These are phyloP conservation scores for Oryza rufipogon DNA, from an alignment of 176 grass and related monocot species.

Conservation along the genomic window DNA sequence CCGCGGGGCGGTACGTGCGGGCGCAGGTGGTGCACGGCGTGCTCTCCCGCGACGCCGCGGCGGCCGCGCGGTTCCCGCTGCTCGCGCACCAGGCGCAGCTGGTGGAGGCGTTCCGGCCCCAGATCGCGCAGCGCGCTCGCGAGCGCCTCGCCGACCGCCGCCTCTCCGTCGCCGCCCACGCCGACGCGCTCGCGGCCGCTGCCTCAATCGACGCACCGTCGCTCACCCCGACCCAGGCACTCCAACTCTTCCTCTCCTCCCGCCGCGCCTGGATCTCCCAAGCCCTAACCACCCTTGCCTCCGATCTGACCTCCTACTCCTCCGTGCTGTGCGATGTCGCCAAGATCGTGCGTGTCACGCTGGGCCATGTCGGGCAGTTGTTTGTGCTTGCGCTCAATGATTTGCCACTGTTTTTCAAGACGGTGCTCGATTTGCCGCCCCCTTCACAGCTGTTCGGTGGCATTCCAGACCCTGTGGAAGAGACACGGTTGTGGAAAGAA, in stretches of 20 bases:
- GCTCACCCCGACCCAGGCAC: conserved; percentile 63
- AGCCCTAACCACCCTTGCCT: conserved; percentile 47
- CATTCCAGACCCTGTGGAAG: conserved; percentile 88
- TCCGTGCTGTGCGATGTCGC: conserved; percentile 75
- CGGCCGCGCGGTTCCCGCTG: conserved; percentile 72
- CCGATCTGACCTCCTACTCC: conserved; percentile 63
- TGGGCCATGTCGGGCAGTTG: conserved; percentile 83
- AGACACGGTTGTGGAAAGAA: conserved; percentile 74
- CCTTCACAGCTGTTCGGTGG: conserved; percentile 87
- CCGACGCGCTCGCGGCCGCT: conserved; percentile 77
- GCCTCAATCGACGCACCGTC: conserved; percentile 68
- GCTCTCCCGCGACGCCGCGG: conserved; percentile 53
- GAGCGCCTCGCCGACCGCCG: conserved; percentile 77
- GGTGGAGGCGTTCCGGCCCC: conserved; percentile 77
- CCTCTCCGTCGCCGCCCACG: conserved; percentile 65
- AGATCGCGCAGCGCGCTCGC: conserved; percentile 83
- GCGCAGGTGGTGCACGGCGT: conserved; percentile 73
- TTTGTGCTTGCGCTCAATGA: conserved; percentile 82
- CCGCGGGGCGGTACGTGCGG: conserved; percentile 79
- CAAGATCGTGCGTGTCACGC: conserved; percentile 64
- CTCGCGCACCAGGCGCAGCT: conserved; percentile 92
- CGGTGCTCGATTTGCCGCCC: conserved; percentile 76
- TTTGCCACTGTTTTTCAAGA: conserved; percentile 90
- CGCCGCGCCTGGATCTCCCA: conserved; percentile 87
- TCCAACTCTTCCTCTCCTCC: conserved; percentile 73